phyloP scores from a whole-genome alignment of 2,329 filamentous ascomycete genomes.

The Trichoderma aggressivum region DNA sequence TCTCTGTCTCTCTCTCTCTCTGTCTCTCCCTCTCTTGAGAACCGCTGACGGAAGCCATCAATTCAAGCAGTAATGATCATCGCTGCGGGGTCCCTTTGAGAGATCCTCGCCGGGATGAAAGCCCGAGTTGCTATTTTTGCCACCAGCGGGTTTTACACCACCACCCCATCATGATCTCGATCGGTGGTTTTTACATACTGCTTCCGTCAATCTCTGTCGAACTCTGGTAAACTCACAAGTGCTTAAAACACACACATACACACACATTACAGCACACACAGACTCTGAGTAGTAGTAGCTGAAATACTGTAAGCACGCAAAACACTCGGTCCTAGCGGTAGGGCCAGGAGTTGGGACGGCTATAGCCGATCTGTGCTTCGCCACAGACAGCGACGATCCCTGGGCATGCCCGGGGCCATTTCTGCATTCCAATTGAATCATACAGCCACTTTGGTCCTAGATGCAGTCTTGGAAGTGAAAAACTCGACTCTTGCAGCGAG shows the following conservation, averaged over 20 bases:
- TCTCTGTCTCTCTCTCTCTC: no score
- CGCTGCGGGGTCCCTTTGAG: neutral
- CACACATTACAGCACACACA: neutral
- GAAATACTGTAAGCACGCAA: neutral
- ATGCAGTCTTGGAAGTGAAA: neutral
- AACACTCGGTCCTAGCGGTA: neutral
- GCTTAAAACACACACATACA: neutral
- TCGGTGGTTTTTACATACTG: neutral
- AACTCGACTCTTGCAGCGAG: neutral
- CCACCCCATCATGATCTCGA: neutral
- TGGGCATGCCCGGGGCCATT: neutral
- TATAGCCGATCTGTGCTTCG: slow-evolving; percentile 15
- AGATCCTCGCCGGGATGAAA: slow-evolving; percentile 10
- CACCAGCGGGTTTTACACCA: neutral
- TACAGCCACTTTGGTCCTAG: neutral
- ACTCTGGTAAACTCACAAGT: neutral
- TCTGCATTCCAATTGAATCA: neutral
- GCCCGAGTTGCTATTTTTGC: slow-evolving; percentile 1
- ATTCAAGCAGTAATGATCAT: neutral
- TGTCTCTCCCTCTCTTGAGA: neutral
- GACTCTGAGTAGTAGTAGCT: neutral
- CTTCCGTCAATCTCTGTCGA: neutral
- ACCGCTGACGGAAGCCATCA: neutral
- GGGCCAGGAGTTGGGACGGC: slow-evolving; percentile 7
- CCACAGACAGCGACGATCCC: slow-evolving; percentile 11